These are phyloP conservation scores for Solanum aculeatissimum DNA, from an alignment of 305 asterid species.

Conservation along the genomic window DNA sequence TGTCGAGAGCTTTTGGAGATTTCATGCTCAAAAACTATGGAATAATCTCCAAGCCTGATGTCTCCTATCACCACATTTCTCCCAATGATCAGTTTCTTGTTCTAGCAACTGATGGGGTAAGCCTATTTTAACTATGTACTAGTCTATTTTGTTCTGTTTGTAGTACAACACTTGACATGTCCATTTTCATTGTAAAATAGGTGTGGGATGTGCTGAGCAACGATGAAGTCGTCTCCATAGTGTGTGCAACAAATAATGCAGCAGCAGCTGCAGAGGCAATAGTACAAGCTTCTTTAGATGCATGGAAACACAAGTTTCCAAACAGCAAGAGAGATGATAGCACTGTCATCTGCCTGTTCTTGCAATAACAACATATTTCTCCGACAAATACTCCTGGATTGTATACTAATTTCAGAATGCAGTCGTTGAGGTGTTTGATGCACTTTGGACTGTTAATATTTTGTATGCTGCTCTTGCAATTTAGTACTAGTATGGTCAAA, in stretches of 20 bases:
- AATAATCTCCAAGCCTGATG: conserved; percentile 54
- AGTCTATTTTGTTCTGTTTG: not conserved
- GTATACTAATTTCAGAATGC: not conserved
- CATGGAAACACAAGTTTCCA: conserved; percentile 60
- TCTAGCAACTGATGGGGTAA: conserved; percentile 76
- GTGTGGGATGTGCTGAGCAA: conserved; percentile 86
- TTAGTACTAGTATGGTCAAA: not conserved
- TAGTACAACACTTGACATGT: not conserved
- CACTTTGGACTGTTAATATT: not conserved
- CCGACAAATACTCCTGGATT: not conserved
- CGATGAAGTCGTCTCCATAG: conserved; percentile 40
- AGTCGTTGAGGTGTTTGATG: not conserved
- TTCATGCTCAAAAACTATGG: conserved; percentile 62
- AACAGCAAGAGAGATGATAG: conserved; percentile 65
- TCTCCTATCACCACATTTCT: conserved; percentile 39
- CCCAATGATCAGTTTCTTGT: conserved; percentile 54
- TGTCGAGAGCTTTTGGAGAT: conserved; percentile 86
- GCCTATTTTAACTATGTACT: not conserved
- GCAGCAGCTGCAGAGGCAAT: conserved; percentile 61
- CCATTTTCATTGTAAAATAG: conserved; percentile 11
- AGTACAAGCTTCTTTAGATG: conserved; percentile 43
- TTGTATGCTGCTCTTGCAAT: not conserved
- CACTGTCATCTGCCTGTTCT: conserved; percentile 52
- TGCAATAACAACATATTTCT: conserved; percentile 3
- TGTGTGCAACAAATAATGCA: conserved; percentile 27